These are phyloP conservation scores for Lactarius vividus DNA, from an alignment of 768 basidiomycete genomes.

Conservation along the genomic window DNA sequence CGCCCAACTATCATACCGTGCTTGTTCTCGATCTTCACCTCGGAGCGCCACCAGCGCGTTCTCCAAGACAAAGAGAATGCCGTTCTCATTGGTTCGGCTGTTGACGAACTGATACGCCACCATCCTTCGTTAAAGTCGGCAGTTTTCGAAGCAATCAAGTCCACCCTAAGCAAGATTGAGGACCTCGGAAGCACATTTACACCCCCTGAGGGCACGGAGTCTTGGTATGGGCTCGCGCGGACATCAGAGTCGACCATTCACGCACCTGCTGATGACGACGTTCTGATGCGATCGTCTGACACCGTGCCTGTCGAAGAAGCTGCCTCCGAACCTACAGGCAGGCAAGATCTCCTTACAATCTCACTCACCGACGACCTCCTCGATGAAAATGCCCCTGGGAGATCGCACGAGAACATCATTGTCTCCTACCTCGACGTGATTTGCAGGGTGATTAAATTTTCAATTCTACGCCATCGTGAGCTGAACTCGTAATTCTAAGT, in stretches of 20 bases:
- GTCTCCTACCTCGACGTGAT: conserved; percentile 79
- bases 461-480: neutral
- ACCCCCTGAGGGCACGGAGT: conserved; percentile 54
- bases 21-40: conserved; percentile 84
- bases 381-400: conserved; percentile 30
- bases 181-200: conserved; percentile 62
- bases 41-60: conserved; percentile 76
- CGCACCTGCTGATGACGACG: conserved; percentile 19
- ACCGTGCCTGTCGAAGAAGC: conserved; percentile 3
- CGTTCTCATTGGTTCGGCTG: conserved; percentile 78
- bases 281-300: conserved; percentile 25
- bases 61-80: conserved; percentile 93
- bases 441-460: conserved; percentile 55
- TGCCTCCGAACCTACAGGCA: conserved; percentile 17
- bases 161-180: conserved; percentile 70
- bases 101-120: conserved; percentile 95
- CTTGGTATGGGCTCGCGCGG: conserved; percentile 61
- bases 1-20: conserved; percentile 81
- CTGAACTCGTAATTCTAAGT: conserved; percentile 45
- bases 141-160: conserved; percentile 75
- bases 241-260: neutral
- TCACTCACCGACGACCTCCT: conserved; percentile 18
- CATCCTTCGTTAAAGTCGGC: conserved; percentile 82
- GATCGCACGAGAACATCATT: conserved; percentile 69
- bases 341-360: neutral